Conservation (phyloP, 2,329 filamentous ascomycete species). For the Venturia asperata region DNA sequence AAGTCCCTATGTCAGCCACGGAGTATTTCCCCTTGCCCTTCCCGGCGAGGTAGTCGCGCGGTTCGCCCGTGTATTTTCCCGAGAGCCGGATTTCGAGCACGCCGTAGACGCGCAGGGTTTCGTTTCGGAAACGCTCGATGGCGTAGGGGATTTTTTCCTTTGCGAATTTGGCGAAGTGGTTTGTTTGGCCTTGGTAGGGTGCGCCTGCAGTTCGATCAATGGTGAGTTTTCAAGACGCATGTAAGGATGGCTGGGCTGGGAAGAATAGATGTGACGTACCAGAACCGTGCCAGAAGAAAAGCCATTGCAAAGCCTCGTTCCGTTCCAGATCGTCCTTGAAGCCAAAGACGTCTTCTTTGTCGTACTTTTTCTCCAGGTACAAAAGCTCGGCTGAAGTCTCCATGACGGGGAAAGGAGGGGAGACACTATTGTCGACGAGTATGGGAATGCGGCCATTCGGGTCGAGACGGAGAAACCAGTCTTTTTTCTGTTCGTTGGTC, state of each 20-base stretch:
- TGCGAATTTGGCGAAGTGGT: constrained; percentile 77
- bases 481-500: constrained; percentile 59
- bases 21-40: constrained; percentile 49
- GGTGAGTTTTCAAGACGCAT: no score
- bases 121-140: constrained; percentile 42
- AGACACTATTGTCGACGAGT: constrained; percentile 53
- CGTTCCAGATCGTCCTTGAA: constrained; percentile 43
- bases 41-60: constrained; percentile 49
- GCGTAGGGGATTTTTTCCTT: constrained; percentile 54
- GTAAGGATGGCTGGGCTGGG: no score
- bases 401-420: constrained; percentile 40
- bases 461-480: constrained; percentile 56
- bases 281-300: constrained; percentile 50
- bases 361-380: constrained; percentile 41
- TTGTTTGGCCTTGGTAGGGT: constrained; percentile 76
- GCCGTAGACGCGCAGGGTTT: constrained; percentile 42
- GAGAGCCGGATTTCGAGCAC: constrained; percentile 50
- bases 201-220: constrained; percentile 37
- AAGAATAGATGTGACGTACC: not conserved
- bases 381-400: constrained; percentile 29
- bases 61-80: constrained; percentile 45
- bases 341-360: constrained; percentile 40
- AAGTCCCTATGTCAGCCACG: constrained; percentile 41
- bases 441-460: constrained; percentile 62
- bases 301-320: constrained; percentile 51